Conservation (phyloP, 2,329 filamentous ascomycete species). For the Xylariaceae sp. region DNA sequence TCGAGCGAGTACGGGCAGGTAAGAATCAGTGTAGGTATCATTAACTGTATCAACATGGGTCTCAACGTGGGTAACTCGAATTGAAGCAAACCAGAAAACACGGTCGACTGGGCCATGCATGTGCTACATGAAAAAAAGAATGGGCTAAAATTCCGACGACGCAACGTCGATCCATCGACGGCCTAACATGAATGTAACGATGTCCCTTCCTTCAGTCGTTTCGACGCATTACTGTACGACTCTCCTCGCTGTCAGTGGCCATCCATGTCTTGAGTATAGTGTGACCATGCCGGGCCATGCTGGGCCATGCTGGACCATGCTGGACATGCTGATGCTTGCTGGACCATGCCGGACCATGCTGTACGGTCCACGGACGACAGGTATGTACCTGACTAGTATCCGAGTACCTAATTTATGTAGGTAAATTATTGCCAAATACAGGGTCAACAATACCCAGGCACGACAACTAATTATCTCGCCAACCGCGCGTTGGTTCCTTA, state of each 20-base stretch:
- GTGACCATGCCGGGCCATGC: background rate
- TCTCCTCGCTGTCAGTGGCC: background rate
- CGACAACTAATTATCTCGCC: background rate
- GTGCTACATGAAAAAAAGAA: background rate
- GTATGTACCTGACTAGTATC: background rate
- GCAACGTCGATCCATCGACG: background rate
- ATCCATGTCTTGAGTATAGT: background rate
- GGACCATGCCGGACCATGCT: background rate
- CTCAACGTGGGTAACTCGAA: background rate
- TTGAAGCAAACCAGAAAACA: background rate
- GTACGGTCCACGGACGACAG: too few species aligned
- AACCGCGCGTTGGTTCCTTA: background rate
- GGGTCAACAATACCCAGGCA: background rate
- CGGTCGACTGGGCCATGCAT: background rate
- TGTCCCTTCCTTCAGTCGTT: background rate
- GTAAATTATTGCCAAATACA: background rate
- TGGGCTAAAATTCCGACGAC: background rate
- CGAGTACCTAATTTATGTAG: background rate
- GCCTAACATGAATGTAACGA: background rate
- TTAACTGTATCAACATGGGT: background rate
- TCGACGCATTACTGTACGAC: background rate
- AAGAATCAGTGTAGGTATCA: background rate
- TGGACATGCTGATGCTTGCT: background rate
- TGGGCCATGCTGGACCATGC: too few species aligned
- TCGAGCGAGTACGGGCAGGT: background rate